Conservation (phyloP, 2,329 filamentous ascomycete genomes). For the Aspergillus spinulosporus region DNA sequence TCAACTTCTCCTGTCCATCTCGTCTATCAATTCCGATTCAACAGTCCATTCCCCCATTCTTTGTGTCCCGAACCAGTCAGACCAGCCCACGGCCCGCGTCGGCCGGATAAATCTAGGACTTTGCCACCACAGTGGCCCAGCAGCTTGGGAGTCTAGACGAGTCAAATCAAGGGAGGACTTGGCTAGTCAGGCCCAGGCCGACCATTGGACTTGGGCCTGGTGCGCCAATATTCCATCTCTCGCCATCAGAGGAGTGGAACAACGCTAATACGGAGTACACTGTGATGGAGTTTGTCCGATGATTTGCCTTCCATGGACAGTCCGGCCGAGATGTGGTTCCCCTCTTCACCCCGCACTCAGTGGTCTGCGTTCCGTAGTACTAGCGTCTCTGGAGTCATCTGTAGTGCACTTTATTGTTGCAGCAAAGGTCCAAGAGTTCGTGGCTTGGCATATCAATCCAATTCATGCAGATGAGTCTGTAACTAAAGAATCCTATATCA, state of each 20-base stretch:
- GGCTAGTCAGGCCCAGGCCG: not conserved
- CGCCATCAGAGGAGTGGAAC: not conserved
- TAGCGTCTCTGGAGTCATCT: too few species aligned
- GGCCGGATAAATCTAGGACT: not conserved
- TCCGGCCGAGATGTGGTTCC: not conserved
- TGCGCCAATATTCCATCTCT: not conserved
- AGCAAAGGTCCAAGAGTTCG: not conserved
- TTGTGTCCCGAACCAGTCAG: not conserved
- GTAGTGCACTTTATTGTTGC: too few species aligned
- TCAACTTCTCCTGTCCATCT: not conserved
- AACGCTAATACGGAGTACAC: not conserved
- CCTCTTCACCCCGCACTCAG: constrained; percentile 6
- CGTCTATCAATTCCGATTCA: not conserved
- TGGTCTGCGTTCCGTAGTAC: too few species aligned
- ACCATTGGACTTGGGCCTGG: not conserved
- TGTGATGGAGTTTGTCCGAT: not conserved
- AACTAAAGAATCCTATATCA: constrained; percentile 11
- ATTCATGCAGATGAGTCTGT: constrained; percentile 10
- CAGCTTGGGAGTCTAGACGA: not conserved
- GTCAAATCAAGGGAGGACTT: not conserved
- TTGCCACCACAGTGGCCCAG: constrained; percentile 9
- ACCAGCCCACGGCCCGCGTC: not conserved
- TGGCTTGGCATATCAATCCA: not conserved
- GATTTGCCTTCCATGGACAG: not conserved
- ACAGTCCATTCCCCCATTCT: not conserved